Conservation (phyloP, 1,284 basidiomycete genomes). For the Cryptococcus floricola region DNA sequence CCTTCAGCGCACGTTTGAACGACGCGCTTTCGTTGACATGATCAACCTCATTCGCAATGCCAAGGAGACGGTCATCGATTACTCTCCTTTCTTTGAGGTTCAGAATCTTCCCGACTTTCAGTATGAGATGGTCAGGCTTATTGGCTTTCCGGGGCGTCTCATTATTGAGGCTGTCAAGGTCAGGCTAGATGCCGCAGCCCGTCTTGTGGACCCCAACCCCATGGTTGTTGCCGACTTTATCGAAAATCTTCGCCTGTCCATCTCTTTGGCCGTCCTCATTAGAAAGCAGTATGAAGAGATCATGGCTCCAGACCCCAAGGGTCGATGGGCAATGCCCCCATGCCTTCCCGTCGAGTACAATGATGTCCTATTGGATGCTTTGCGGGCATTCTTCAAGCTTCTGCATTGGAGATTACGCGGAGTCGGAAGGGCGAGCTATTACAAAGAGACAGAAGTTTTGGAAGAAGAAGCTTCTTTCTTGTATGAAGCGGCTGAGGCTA, state of each 20-base stretch:
- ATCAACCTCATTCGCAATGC: slow-evolving; percentile 81
- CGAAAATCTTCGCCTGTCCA: slow-evolving; percentile 86
- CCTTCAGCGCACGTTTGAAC: slow-evolving; percentile 89
- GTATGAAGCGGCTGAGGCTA: slow-evolving; percentile 85
- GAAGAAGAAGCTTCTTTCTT: slow-evolving; percentile 96
- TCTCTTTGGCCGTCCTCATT: slow-evolving; percentile 88
- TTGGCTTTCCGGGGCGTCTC: slow-evolving; percentile 91
- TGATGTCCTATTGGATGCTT: slow-evolving; percentile 76
- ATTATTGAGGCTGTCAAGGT: slow-evolving; percentile 87
- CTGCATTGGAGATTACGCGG: slow-evolving; percentile 95
- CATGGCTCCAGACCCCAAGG: slow-evolving; percentile 75
- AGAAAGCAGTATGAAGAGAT: slow-evolving; percentile 92
- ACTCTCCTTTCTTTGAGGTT: slow-evolving; percentile 48
- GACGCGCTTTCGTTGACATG: slow-evolving; percentile 82
- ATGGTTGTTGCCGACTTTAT: slow-evolving; percentile 94
- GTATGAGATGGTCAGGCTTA: slow-evolving; percentile 84
- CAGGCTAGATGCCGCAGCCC: slow-evolving; percentile 84
- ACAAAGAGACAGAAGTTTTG: slow-evolving; percentile 95
- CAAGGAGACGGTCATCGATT: slow-evolving; percentile 79
- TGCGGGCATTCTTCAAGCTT: slow-evolving; percentile 88
- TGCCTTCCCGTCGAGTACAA: slow-evolving; percentile 90
- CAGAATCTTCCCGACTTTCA: slow-evolving; percentile 93
- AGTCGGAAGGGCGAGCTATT: slow-evolving; percentile 85
- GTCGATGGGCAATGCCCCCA: slow-evolving; percentile 82
- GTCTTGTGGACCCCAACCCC: slow-evolving; percentile 76